Percentiles rank a stretch among this genome's conserved stretches.
Evolutionary conservation across 768 basidiomycete species (phyloP).

Genomic region (Favolaschia claudopus): DNA sequence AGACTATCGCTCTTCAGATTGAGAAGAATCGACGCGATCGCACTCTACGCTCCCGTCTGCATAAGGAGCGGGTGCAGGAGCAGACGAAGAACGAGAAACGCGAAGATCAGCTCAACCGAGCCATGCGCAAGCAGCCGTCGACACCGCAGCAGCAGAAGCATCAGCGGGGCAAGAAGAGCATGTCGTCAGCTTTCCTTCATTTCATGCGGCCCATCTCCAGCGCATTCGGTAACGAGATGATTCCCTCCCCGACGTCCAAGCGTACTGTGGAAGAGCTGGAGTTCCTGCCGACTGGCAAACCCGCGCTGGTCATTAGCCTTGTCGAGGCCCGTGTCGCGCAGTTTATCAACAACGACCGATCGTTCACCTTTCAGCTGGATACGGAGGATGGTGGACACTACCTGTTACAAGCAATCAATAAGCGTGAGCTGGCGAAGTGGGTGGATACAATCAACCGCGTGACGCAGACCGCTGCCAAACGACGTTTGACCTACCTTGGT

Average conservation of each 20-base stretch:
- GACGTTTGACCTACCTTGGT: constrained; percentile 82
- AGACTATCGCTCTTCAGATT: constrained; percentile 67
- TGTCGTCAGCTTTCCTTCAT: constrained; percentile 81
- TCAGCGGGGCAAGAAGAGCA: constrained; percentile 88
- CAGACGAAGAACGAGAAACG: constrained; percentile 75
- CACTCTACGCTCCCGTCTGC: constrained; percentile 69
- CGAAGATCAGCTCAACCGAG: constrained; percentile 77
- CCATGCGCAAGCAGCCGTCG: constrained; percentile 69
- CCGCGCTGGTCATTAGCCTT: constrained; percentile 76
- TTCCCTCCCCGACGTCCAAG: constrained; percentile 51
- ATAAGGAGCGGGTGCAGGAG: constrained; percentile 80
- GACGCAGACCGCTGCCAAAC: constrained; percentile 76
- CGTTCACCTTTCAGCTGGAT: constrained; percentile 83
- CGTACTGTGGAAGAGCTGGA: constrained; percentile 78
- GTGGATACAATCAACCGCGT: constrained; percentile 75
- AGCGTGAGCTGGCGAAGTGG: constrained; percentile 80
- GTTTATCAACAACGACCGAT: constrained; percentile 82
- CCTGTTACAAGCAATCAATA: constrained; percentile 75
- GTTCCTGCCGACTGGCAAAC: constrained; percentile 76
- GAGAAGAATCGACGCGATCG: constrained; percentile 87
- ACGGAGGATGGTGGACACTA: constrained; percentile 90
- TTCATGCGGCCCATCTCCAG: constrained; percentile 91
- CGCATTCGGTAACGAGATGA: constrained; percentile 75
- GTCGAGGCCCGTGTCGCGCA: constrained; percentile 74
- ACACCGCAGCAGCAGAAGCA: constrained; percentile 65